Evolutionary conservation across 1,139 yeast genomes (phyloP).

Genomic region (Candida sp.): DNA sequence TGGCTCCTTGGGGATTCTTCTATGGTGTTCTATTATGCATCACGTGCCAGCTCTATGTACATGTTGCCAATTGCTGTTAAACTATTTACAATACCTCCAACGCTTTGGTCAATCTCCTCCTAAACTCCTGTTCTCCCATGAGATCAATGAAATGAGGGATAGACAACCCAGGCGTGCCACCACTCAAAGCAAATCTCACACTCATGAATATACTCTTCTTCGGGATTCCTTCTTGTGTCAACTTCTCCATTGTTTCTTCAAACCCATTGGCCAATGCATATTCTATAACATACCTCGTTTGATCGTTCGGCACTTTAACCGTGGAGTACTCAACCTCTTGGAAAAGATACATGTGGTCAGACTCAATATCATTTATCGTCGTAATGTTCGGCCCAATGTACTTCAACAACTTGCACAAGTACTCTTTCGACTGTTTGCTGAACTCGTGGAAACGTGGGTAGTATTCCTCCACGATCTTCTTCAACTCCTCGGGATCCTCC

Average conservation of each 20-base stretch:
- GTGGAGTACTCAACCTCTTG: slow-evolving; percentile 35
- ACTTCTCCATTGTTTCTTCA: slow-evolving; percentile 15
- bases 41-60: neutral
- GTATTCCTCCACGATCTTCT: slow-evolving; percentile 34
- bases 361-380: slow-evolving; percentile 51
- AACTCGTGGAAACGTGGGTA: slow-evolving; percentile 21
- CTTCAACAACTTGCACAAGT: slow-evolving; percentile 28
- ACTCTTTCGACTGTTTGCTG: slow-evolving; percentile 19
- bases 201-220: slow-evolving; percentile 62
- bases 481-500: slow-evolving; percentile 31
- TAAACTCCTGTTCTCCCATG: slow-evolving; percentile 53
- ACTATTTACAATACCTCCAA: slow-evolving; percentile 13
- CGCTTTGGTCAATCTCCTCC: slow-evolving; percentile 36
- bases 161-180: slow-evolving; percentile 71
- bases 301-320: slow-evolving; percentile 14
- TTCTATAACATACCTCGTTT: slow-evolving; percentile 8
- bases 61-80: neutral
- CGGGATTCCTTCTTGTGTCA: slow-evolving; percentile 19
- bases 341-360: slow-evolving; percentile 54
- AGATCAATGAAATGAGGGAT: slow-evolving; percentile 62
- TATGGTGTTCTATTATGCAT: no score
- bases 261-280: slow-evolving; percentile 16
- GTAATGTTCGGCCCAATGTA: slow-evolving; percentile 45
- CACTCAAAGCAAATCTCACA: slow-evolving; percentile 75
- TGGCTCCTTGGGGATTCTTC: no score